Evolutionary conservation across 306 rosid species (phyloP).

Genomic region (Parietaria judaica): DNA sequence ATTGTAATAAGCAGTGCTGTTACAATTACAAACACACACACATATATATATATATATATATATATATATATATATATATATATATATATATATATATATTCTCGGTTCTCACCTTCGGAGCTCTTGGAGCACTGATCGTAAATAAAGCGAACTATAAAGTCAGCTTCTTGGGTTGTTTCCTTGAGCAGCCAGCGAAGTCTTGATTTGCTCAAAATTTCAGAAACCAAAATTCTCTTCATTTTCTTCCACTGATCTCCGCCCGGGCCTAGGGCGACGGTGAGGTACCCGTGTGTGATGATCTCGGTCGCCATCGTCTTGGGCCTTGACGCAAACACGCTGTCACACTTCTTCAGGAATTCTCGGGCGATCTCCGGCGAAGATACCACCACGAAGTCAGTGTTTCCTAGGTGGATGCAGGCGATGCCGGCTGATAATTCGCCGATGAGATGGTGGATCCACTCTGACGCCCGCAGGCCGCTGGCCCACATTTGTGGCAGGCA

Average conservation of each 20-base stretch:
- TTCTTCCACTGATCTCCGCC: constrained; percentile 1
- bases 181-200: not conserved
- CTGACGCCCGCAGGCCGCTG: not conserved
- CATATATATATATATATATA: no score
- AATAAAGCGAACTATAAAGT: not conserved
- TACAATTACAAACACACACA: no score
- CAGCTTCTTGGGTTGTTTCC: not conserved
- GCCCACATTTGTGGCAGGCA: not conserved
- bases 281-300: not conserved
- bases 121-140: not conserved
- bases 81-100: no score
- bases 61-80: no score
- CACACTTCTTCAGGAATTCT: constrained; percentile 1
- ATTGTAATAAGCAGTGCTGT: no score
- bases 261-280: not conserved
- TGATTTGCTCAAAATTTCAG: not conserved
- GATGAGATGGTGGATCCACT: not conserved
- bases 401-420: not conserved
- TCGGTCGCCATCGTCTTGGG: not conserved
- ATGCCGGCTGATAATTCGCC: not conserved
- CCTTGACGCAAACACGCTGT: not conserved
- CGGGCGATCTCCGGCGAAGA: not conserved
- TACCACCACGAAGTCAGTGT: not conserved
- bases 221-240: not conserved
- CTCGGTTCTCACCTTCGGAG: not conserved